phyloP scores from a whole-genome alignment of 768 basidiomycete species.

The Tulasnella sp. region DNA sequence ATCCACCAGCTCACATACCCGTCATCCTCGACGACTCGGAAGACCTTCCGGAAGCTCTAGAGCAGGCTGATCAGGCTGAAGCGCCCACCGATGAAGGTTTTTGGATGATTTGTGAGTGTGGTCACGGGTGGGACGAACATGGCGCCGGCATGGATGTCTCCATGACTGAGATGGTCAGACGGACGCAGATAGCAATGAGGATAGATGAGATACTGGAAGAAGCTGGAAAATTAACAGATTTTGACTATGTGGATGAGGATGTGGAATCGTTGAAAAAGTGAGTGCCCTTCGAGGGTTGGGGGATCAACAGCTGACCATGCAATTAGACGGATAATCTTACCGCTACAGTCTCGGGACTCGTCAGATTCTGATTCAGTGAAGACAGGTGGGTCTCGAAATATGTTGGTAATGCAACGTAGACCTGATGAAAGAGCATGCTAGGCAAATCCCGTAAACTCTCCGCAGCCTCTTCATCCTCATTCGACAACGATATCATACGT shows the following conservation, averaged over 20 bases:
- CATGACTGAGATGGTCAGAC: conserved; percentile 53
- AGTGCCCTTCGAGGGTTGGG: no score
- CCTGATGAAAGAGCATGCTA: conserved; percentile 13
- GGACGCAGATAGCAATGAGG: conserved; percentile 62
- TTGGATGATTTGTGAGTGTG: conserved; percentile 46
- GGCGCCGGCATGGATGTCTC: conserved; percentile 51
- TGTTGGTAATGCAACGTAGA: neutral
- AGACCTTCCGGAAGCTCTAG: conserved; percentile 17
- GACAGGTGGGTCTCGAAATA: neutral
- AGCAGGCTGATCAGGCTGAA: conserved; percentile 20
- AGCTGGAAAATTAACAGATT: conserved; percentile 64
- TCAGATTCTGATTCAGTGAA: conserved; percentile 23
- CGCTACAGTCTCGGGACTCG: neutral
- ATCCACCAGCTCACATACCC: conserved; percentile 47
- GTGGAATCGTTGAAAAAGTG: conserved; percentile 60
- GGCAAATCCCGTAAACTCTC: conserved; percentile 25
- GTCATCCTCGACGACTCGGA: conserved; percentile 36
- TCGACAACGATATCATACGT: neutral
- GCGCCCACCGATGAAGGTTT: conserved; percentile 15
- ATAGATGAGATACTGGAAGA: conserved; percentile 81
- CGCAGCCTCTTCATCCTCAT: conserved; percentile 26
- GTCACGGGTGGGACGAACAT: conserved; percentile 54
- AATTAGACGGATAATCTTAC: neutral
- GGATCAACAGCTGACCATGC: no score
- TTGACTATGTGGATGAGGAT: conserved; percentile 61